Evolutionary conservation across 2,329 filamentous ascomycete species (phyloP).

Genomic region (Pseudodiploospora longispora): DNA sequence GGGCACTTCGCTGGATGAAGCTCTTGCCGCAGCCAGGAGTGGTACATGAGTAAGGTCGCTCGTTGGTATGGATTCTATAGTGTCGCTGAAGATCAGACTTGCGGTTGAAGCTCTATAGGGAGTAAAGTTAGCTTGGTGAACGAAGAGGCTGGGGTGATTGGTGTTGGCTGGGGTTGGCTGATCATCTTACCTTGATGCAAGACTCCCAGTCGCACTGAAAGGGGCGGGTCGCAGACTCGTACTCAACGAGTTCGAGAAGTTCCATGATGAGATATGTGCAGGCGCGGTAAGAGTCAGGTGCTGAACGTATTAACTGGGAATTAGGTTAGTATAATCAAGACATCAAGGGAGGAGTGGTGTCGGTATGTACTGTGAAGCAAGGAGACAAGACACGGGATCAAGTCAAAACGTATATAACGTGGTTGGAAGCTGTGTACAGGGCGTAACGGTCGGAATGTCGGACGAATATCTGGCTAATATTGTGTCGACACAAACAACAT

Average conservation of each 20-base stretch:
- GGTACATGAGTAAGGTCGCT: conserved; percentile 56
- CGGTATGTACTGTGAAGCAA: no score
- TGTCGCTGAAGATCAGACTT: conserved; percentile 65
- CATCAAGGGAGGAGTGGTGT: no score
- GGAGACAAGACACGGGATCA: no score
- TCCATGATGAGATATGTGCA: conserved; percentile 37
- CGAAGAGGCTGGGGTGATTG: no score
- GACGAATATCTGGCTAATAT: no score
- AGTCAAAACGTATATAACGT: no score
- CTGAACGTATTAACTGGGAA: no score
- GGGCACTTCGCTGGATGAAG: conserved; percentile 62
- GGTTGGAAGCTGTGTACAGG: no score
- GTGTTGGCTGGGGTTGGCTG: neutral
- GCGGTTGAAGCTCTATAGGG: conserved; percentile 57
- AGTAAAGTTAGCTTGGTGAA: neutral
- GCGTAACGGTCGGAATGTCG: no score
- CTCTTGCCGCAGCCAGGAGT: conserved; percentile 57
- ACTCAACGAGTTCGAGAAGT: conserved; percentile 56
- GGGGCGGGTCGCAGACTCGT: conserved; percentile 53
- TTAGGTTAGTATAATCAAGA: no score
- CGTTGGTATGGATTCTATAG: conserved; percentile 65
- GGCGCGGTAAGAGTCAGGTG: no score
- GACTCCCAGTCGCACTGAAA: conserved; percentile 57
- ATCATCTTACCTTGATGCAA: conserved; percentile 48
- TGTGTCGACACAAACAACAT: no score